Evolutionary conservation across 1,284 basidiomycete species (phyloP), one percentile per base, ranked within the genome.

Genomic region (Taiwanofungus camphoratus): DNA sequence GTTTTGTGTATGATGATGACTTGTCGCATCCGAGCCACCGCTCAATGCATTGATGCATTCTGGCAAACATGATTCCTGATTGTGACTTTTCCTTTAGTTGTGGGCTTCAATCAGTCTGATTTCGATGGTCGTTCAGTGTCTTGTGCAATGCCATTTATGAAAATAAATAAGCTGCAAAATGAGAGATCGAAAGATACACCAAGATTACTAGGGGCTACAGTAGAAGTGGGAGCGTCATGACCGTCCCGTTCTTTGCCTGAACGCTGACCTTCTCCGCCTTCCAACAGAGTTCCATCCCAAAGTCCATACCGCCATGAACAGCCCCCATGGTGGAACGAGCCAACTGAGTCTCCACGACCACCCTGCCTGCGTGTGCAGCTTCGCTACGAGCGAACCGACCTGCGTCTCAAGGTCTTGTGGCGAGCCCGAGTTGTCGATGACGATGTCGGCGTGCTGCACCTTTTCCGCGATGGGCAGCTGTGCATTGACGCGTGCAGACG

Each of bases 351-450:
- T 62, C 78, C 82, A 90, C 39, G 73, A 58, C 71, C 79, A 82
- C 27, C 85, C 76, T 3, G 71, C 68, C 15, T 75, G 65, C 42
- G 64, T 66, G 31, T 76, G 66, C 50, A 94, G 60, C 57, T 71
- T 57, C 36, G 64, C 52, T 1, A 95, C 74, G 30, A 92, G 73
- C 1, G 67, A 59, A 40, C 80, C 75, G 9, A 96, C 79, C 52
- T 93, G 87, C 0, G 60, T 59, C 27, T 83, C 71, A 2, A 95
- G 70, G 41, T 92, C 89, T 26, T 73, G 61, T 4, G 73, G 66
- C 0, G 82, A 73, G 2, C 90, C 88, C 4, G 87, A 89, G 62
- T 99, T 99, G 66, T 97, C 92, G 26, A 99, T 65, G 33, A 97
- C 81, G 30, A 82, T 61, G 57, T 96, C 92, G 1, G 93, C 94